Percentiles rank a stretch among this genome's conserved stretches.
phyloP scores from a whole-genome alignment of 331 rosid species.

The Malus hybrid region DNA sequence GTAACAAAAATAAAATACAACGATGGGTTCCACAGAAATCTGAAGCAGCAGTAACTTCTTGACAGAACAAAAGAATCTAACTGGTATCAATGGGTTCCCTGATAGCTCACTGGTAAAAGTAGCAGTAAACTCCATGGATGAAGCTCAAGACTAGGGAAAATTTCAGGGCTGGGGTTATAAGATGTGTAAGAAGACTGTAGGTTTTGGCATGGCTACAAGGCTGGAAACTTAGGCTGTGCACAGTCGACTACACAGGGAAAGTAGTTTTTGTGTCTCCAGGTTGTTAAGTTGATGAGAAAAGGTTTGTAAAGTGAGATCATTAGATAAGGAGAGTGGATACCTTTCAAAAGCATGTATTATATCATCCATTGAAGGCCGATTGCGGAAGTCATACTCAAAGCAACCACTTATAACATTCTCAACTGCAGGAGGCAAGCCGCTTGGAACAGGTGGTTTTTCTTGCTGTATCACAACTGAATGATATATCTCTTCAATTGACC shows the following conservation, averaged over 20 bases:
- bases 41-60: background rate
- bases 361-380: conserved; percentile 30
- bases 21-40: background rate
- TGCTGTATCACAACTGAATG: conserved; percentile 26
- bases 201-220: background rate
- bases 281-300: background rate
- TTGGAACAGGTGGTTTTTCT: conserved; percentile 30
- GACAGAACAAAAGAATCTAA: background rate
- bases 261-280: background rate
- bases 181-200: background rate
- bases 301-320: background rate
- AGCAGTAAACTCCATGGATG: too few species aligned
- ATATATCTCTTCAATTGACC: conserved; percentile 27
- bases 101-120: background rate
- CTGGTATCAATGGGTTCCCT: background rate
- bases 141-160: background rate
- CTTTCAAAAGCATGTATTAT: conserved; percentile 26
- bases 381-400: conserved; percentile 32
- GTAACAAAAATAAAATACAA: background rate
- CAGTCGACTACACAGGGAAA: background rate
- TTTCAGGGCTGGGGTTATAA: background rate
- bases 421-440: conserved; percentile 30
- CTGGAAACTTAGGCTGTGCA: background rate
- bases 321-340: conserved; percentile 6
- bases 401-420: conserved; percentile 28